phyloP scores from a whole-genome alignment of 2,329 filamentous ascomycete genomes.

The Bipolaris gigantea region DNA sequence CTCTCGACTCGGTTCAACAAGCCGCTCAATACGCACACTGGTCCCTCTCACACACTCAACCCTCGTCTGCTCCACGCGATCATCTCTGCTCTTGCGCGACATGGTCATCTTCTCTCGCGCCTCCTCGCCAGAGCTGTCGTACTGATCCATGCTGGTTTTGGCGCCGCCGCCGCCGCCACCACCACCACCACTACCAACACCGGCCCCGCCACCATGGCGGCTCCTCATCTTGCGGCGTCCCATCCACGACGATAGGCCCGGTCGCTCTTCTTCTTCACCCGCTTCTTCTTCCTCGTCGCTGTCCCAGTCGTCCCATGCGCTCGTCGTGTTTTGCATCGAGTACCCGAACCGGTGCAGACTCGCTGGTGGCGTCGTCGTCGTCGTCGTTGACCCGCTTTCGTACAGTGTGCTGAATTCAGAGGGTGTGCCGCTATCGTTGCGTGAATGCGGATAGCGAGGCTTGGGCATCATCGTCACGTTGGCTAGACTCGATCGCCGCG shows the following conservation, averaged over 20 bases:
- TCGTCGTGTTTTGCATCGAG: constrained; percentile 33
- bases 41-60: constrained; percentile 1
- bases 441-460: constrained; percentile 16
- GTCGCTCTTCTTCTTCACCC: constrained; percentile 12
- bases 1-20: not conserved
- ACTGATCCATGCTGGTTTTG: constrained; percentile 18
- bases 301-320: constrained; percentile 45
- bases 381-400: constrained; percentile 21
- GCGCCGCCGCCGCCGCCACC: not conserved
- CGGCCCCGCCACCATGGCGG: not conserved
- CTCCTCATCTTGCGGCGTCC: constrained; percentile 14
- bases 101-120: not conserved
- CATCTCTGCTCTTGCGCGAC: constrained; percentile 7
- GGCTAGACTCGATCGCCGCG: constrained; percentile 28
- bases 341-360: constrained; percentile 28
- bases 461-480: constrained; percentile 28
- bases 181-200: too few relatives aligned
- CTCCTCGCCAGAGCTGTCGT: constrained; percentile 11
- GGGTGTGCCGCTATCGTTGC: constrained; percentile 32
- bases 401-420: constrained; percentile 34
- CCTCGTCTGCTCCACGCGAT: constrained; percentile 4
- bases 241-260: constrained; percentile 33
- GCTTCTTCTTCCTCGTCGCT: constrained; percentile 31
- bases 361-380: constrained; percentile 18
- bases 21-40: constrained; percentile 3